Percentiles rank a stretch among this genome's conserved stretches.
Evolutionary conservation across 2,329 filamentous ascomycete genomes (phyloP).

Genomic region (Plenodomus lindquistii): DNA sequence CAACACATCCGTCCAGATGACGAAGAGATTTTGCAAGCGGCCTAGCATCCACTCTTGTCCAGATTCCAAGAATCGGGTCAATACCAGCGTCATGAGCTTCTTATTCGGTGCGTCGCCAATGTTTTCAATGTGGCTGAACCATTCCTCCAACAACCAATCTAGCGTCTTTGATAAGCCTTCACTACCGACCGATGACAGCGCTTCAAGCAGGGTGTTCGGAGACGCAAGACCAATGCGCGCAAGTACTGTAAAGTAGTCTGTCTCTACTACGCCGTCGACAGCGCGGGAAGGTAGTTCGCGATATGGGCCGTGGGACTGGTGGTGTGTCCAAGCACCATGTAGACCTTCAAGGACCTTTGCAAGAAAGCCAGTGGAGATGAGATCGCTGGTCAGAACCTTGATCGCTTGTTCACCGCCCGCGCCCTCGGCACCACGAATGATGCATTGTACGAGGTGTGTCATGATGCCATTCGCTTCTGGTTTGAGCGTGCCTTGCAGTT

Average conservation of each 20-base stretch:
- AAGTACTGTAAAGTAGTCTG: slow-evolving; percentile 83
- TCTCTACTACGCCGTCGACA: slow-evolving; percentile 75
- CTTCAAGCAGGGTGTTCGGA: slow-evolving; percentile 67
- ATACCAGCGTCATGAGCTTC: slow-evolving; percentile 73
- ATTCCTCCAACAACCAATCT: slow-evolving; percentile 58
- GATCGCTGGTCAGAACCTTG: slow-evolving; percentile 56
- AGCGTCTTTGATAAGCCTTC: slow-evolving; percentile 38
- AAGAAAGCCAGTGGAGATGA: slow-evolving; percentile 62
- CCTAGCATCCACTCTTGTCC: slow-evolving; percentile 61
- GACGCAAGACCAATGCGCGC: slow-evolving; percentile 76
- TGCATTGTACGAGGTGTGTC: slow-evolving; percentile 51
- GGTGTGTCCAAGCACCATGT: slow-evolving; percentile 54
- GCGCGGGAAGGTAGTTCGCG: slow-evolving; percentile 64
- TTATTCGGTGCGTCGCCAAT: slow-evolving; percentile 67
- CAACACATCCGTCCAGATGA: slow-evolving; percentile 74
- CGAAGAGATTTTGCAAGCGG: slow-evolving; percentile 72
- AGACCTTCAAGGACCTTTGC: slow-evolving; percentile 56
- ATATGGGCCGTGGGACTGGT: slow-evolving; percentile 79
- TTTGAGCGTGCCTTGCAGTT: slow-evolving; percentile 52
- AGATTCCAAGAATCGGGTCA: slow-evolving; percentile 72
- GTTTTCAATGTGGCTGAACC: slow-evolving; percentile 70
- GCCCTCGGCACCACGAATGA: slow-evolving; percentile 57
- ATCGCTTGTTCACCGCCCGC: slow-evolving; percentile 55
- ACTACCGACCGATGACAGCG: slow-evolving; percentile 46
- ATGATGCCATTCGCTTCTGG: slow-evolving; percentile 54